Conservation (phyloP, 192 early-diverging fungal genomes). For the Linderina pennispora region DNA sequence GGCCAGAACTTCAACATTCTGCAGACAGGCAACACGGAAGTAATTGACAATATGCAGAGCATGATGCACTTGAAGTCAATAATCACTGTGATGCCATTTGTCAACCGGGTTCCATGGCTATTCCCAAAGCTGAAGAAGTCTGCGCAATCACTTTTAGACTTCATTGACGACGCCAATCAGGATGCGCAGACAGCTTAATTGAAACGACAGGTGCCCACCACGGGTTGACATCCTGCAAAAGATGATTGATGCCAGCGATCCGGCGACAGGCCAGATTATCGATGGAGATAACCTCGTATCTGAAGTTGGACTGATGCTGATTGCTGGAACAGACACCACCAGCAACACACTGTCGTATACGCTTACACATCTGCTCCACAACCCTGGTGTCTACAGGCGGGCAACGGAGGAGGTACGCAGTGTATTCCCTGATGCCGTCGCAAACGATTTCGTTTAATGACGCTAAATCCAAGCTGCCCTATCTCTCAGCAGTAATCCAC, state of each 20-base stretch:
- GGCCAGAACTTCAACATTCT: conserved; percentile 21
- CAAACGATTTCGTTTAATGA: conserved; percentile 15
- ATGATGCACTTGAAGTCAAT: conserved; percentile 3
- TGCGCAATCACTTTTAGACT: neutral
- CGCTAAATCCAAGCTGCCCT: conserved; percentile 13
- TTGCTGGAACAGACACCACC: conserved; percentile 44
- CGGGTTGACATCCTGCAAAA: conserved; percentile 31
- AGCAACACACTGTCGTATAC: conserved; percentile 40
- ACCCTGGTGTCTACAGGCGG: conserved; percentile 11
- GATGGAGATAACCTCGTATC: conserved; percentile 3
- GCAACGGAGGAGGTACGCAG: conserved; percentile 17
- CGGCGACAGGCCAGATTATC: conserved; percentile 18
- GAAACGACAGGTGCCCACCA: neutral
- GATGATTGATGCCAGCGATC: conserved; percentile 33
- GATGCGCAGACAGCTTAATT: neutral
- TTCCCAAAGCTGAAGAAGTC: neutral
- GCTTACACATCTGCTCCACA: conserved; percentile 23
- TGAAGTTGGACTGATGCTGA: conserved; percentile 25
- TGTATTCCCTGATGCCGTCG: conserved; percentile 15
- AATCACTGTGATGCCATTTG: conserved; percentile 1
- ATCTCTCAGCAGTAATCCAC: conserved; percentile 30
- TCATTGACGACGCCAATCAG: conserved; percentile 5
- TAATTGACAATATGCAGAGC: conserved; percentile 14
- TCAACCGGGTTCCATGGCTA: conserved; percentile 7
- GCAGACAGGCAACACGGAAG: conserved; percentile 3